These are phyloP conservation scores for Epichloe hybrida DNA, from an alignment of 2,329 filamentous ascomycete species.

Conservation along the genomic window DNA sequence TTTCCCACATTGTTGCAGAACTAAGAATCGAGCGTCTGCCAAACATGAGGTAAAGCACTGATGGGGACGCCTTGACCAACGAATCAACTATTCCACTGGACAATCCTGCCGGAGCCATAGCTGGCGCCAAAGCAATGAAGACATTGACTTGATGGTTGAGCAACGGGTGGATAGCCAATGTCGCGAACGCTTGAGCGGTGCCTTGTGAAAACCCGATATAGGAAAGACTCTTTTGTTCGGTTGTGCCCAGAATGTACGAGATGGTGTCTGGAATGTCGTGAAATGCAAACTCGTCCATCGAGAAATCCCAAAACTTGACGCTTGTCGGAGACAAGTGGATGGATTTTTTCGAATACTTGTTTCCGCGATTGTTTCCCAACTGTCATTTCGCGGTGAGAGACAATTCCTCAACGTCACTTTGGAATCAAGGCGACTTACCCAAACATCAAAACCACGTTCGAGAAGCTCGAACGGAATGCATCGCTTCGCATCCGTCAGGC, in stretches of 20 bases:
- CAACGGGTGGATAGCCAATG: slow-evolving; percentile 79
- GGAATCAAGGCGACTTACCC: slow-evolving; percentile 40
- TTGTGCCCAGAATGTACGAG: slow-evolving; percentile 75
- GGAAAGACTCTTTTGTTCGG: slow-evolving; percentile 68
- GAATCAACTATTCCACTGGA: slow-evolving; percentile 85
- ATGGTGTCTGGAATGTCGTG: slow-evolving; percentile 95
- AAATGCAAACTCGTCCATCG: slow-evolving; percentile 96
- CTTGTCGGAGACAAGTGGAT: slow-evolving; percentile 62
- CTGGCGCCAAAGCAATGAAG: slow-evolving; percentile 89
- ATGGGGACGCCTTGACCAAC: slow-evolving; percentile 83
- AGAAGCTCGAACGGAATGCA: slow-evolving; percentile 82
- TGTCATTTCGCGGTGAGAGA: slow-evolving; percentile 16
- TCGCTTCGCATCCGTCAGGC: slow-evolving; percentile 71
- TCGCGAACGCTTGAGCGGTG: slow-evolving; percentile 91
- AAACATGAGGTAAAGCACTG: slow-evolving; percentile 85
- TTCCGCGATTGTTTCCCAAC: slow-evolving; percentile 94
- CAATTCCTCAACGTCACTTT: background rate
- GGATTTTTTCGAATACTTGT: slow-evolving; percentile 98
- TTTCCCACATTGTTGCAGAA: slow-evolving; percentile 94
- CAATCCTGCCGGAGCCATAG: slow-evolving; percentile 88
- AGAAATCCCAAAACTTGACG: slow-evolving; percentile 86
- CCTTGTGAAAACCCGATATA: slow-evolving; percentile 98
- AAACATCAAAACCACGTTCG: slow-evolving; percentile 88
- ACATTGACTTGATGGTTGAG: slow-evolving; percentile 90
- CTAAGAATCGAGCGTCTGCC: slow-evolving; percentile 82